Evolutionary conservation across 179 eudicot genomes (phyloP).

Genomic region (Heliamphora pulchella): DNA sequence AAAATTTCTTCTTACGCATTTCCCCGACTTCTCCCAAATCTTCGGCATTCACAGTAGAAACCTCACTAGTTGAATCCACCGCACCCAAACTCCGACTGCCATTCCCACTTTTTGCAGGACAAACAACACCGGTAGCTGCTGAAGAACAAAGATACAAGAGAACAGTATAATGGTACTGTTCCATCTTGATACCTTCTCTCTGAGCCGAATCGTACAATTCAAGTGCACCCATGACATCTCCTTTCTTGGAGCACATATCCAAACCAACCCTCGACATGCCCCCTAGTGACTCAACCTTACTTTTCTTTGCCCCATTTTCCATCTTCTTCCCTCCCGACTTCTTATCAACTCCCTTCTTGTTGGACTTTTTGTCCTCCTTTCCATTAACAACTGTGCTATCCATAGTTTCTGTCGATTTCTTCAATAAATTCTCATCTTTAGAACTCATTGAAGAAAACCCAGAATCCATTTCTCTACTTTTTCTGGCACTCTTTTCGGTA

Average conservation of each 20-base stretch:
- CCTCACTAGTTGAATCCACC: constrained; percentile 15
- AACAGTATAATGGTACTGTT: constrained; percentile 69
- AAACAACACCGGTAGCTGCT: constrained; percentile 74
- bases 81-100: constrained; percentile 39
- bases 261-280: constrained; percentile 40
- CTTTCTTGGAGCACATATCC: constrained; percentile 74
- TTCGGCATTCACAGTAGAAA: constrained; percentile 9
- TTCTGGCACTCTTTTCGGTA: constrained; percentile 17
- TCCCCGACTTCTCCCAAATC: constrained; percentile 12
- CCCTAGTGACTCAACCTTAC: constrained; percentile 32
- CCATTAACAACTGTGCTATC: constrained; percentile 13
- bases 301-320: constrained; percentile 38
- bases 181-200: constrained; percentile 39
- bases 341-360: constrained; percentile 22
- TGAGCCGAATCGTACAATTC: constrained; percentile 55
- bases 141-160: constrained; percentile 84
- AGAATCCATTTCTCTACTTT: constrained; percentile 23
- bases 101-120: constrained; percentile 76
- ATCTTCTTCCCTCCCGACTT: constrained; percentile 27
- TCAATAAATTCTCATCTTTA: constrained; percentile 21
- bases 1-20: neutral
- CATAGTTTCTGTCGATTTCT: neutral
- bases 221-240: constrained; percentile 81
- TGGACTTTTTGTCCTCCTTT: constrained; percentile 12
- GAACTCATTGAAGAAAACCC: constrained; percentile 24